Evolutionary conservation across 768 basidiomycete species (phyloP).

Genomic region (Piloderma croceum): DNA sequence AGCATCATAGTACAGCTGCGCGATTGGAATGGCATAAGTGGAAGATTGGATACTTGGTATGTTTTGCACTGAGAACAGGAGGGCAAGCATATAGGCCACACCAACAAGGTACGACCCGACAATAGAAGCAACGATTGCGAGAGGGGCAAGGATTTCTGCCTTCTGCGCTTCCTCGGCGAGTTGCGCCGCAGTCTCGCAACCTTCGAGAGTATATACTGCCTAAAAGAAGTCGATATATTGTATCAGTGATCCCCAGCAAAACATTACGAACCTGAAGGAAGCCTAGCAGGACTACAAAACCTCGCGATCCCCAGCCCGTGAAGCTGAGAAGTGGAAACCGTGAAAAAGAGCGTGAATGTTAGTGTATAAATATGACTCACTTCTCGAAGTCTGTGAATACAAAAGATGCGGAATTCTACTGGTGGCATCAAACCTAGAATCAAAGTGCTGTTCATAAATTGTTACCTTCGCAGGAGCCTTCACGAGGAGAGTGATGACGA

Average conservation of each 20-base stretch:
- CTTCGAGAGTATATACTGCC: slow-evolving; percentile 58
- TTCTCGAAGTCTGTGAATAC: slow-evolving; percentile 56
- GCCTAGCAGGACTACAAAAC: slow-evolving; percentile 53
- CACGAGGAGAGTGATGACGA: slow-evolving; percentile 52
- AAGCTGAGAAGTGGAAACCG: slow-evolving; percentile 31
- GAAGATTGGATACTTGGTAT: slow-evolving; percentile 45
- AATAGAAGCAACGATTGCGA: slow-evolving; percentile 52
- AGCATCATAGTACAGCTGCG: slow-evolving; percentile 52
- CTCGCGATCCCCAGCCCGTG: slow-evolving; percentile 48
- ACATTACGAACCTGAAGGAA: slow-evolving; percentile 38
- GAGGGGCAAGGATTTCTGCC: slow-evolving; percentile 51
- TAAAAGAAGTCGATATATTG: slow-evolving; percentile 11
- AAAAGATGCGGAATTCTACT: slow-evolving; percentile 45
- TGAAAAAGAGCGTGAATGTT: neutral
- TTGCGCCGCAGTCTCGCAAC: slow-evolving; percentile 60
- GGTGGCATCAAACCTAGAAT: too few relatives aligned
- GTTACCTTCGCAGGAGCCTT: slow-evolving; percentile 48
- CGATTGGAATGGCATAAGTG: slow-evolving; percentile 51
- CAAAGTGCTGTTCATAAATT: neutral
- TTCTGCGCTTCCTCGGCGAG: slow-evolving; percentile 55
- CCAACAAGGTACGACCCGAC: slow-evolving; percentile 54
- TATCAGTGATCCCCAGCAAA: neutral
- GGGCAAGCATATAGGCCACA: slow-evolving; percentile 51
- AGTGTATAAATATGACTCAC: too few relatives aligned
- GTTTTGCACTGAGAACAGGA: slow-evolving; percentile 52